A percentile compares a stretch with the other conserved stretches of the same genome.
phyloP scores from a whole-genome alignment of 805 yeast species.

The Pichia deserticola region DNA sequence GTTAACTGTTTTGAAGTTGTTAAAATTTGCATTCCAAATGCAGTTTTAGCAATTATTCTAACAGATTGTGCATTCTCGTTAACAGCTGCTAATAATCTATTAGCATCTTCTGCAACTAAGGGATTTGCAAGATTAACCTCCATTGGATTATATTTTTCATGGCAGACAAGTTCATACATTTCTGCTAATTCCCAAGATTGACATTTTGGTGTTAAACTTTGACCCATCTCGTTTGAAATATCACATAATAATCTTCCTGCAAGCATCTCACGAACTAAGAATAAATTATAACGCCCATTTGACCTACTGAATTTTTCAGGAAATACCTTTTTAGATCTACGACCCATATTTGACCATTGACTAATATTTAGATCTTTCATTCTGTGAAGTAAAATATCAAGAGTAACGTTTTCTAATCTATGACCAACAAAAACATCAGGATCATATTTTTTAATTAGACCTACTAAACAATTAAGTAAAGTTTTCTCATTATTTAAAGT shows the following conservation, averaged over 20 bases:
- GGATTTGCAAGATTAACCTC: slow-evolving; percentile 71
- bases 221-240: slow-evolving; percentile 91
- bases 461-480: slow-evolving; percentile 66
- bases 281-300: slow-evolving; percentile 39
- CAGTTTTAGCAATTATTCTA: slow-evolving; percentile 64
- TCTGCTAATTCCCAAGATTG: slow-evolving; percentile 92
- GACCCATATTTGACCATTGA: slow-evolving; percentile 78
- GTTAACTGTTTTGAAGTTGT: slow-evolving; percentile 89
- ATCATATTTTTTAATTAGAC: slow-evolving; percentile 62
- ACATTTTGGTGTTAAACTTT: slow-evolving; percentile 83
- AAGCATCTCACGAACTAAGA: slow-evolving; percentile 56
- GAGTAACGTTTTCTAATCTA: slow-evolving; percentile 65
- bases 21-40: slow-evolving; percentile 75
- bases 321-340: slow-evolving; percentile 70
- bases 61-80: slow-evolving; percentile 63
- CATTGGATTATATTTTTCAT: slow-evolving; percentile 48
- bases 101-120: slow-evolving; percentile 59
- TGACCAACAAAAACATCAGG: slow-evolving; percentile 93
- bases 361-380: slow-evolving; percentile 66
- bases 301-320: slow-evolving; percentile 63
- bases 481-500: slow-evolving; percentile 68
- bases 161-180: slow-evolving; percentile 79
- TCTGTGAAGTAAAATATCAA: slow-evolving; percentile 76
- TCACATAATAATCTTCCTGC: slow-evolving; percentile 89
- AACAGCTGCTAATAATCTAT: slow-evolving; percentile 59